Conservation (phyloP, 768 basidiomycete species). For the Sarcodon aspratus region DNA sequence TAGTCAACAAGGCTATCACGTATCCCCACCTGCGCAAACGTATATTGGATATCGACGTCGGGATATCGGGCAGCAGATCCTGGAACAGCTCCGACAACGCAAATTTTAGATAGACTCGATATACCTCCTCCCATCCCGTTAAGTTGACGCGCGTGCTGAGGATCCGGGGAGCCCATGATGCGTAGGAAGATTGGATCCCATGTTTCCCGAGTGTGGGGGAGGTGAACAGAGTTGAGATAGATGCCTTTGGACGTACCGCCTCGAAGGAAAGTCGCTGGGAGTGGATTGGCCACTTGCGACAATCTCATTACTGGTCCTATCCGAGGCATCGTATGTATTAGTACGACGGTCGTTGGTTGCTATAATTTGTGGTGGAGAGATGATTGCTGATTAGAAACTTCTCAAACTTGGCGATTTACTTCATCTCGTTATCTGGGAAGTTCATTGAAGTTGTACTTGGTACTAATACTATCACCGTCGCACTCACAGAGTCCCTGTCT, state of each 20-base stretch:
- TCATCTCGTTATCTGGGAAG: no score
- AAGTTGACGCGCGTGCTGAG: constrained; percentile 53
- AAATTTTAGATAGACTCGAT: constrained; percentile 65
- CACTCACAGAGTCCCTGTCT: no score
- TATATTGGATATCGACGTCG: constrained; percentile 57
- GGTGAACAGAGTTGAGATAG: constrained; percentile 41
- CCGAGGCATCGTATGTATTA: no score
- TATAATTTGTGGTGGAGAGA: no score
- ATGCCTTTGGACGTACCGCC: constrained; percentile 76
- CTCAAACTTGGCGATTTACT: no score
- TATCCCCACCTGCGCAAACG: constrained; percentile 48
- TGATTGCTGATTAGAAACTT: no score
- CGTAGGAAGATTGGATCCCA: constrained; percentile 58
- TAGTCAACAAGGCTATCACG: constrained; percentile 50
- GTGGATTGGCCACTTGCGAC: constrained; percentile 15
- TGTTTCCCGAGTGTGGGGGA: constrained; percentile 36
- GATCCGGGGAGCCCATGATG: constrained; percentile 78
- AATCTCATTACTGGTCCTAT: background rate
- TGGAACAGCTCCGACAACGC: constrained; percentile 36
- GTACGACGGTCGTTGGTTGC: no score
- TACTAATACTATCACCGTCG: no score
- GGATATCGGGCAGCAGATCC: constrained; percentile 23
- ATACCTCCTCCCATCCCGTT: constrained; percentile 79
- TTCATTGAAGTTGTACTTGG: no score
- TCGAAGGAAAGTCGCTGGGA: constrained; percentile 41